These are phyloP conservation scores for Starmera pachycereana DNA, from an alignment of 805 yeast genomes.

Conservation along the genomic window DNA sequence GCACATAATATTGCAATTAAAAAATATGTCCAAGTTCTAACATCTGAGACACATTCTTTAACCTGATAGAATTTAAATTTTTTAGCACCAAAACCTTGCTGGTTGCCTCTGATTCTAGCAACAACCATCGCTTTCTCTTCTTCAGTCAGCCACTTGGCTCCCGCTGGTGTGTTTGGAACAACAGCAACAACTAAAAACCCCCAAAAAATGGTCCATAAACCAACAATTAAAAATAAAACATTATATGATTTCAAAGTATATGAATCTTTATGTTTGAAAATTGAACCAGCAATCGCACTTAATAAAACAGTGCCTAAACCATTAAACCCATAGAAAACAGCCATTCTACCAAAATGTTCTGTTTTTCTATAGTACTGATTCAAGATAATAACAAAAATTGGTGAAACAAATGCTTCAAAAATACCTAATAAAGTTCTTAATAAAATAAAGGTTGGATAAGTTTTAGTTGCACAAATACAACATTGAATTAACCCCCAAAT, in stretches of 20 bases:
- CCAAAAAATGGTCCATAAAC: constrained; percentile 37
- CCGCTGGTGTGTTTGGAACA: constrained; percentile 37
- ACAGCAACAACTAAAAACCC: constrained; percentile 31
- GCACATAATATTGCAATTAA: constrained; percentile 21
- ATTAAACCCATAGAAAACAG: constrained; percentile 21
- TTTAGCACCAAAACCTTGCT: constrained; percentile 33
- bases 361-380: constrained; percentile 12
- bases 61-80: constrained; percentile 28
- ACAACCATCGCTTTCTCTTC: constrained; percentile 32
- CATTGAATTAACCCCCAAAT: constrained; percentile 38
- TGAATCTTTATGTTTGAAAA: constrained; percentile 19
- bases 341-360: constrained; percentile 22
- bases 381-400: constrained; percentile 13
- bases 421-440: constrained; percentile 38
- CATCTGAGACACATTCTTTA: constrained; percentile 29
- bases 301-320: constrained; percentile 32
- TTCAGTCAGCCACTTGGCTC: constrained; percentile 27
- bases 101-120: constrained; percentile 32
- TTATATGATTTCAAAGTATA: constrained; percentile 40
- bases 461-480: constrained; percentile 26
- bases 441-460: constrained; percentile 34
- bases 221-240: constrained; percentile 41
- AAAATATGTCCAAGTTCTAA: constrained; percentile 29
- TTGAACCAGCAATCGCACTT: constrained; percentile 36
- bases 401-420: constrained; percentile 32